Evolutionary conservation across 371 early-diverging fungal species (phyloP).

Genomic region (Lichtheimia hyalospora): DNA sequence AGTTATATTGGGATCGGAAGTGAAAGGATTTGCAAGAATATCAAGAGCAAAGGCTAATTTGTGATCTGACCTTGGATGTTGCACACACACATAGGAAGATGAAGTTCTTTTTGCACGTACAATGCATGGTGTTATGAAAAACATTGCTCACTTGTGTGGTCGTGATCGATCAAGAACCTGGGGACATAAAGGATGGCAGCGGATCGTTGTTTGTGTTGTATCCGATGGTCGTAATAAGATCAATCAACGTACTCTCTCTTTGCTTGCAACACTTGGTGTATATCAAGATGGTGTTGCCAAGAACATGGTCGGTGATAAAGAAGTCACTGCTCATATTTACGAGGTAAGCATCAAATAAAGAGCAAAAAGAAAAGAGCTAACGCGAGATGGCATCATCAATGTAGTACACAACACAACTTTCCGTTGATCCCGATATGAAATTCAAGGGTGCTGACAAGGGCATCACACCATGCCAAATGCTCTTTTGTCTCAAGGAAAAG

Average conservation of each 20-base stretch:
- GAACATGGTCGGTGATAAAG: slow-evolving; percentile 64
- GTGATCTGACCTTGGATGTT: background rate
- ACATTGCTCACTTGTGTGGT: slow-evolving; percentile 86
- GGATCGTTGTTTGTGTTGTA: slow-evolving; percentile 88
- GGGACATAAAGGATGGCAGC: slow-evolving; percentile 92
- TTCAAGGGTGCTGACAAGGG: slow-evolving; percentile 75
- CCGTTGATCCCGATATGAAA: slow-evolving; percentile 73
- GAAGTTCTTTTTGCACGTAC: slow-evolving; percentile 89
- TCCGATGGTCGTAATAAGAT: slow-evolving; percentile 70
- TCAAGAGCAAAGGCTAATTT: background rate
- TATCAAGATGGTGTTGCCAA: slow-evolving; percentile 83
- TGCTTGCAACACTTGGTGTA: slow-evolving; percentile 78
- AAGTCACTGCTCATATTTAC: slow-evolving; percentile 77
- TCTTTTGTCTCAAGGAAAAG: slow-evolving; percentile 94
- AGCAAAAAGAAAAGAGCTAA: background rate
- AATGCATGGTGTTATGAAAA: slow-evolving; percentile 88
- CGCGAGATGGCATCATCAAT: slow-evolving; percentile 1
- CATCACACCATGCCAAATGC: slow-evolving; percentile 86
- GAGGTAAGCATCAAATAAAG: slow-evolving; percentile 42
- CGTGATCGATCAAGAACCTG: slow-evolving; percentile 79
- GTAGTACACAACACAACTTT: slow-evolving; percentile 88
- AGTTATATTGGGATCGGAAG: slow-evolving; percentile 8
- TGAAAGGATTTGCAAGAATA: background rate
- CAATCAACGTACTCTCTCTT: slow-evolving; percentile 65
- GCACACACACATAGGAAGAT: slow-evolving; percentile 73